Conservation (phyloP, 2,329 filamentous ascomycete species). For the Cordyceps fumosorosea region DNA sequence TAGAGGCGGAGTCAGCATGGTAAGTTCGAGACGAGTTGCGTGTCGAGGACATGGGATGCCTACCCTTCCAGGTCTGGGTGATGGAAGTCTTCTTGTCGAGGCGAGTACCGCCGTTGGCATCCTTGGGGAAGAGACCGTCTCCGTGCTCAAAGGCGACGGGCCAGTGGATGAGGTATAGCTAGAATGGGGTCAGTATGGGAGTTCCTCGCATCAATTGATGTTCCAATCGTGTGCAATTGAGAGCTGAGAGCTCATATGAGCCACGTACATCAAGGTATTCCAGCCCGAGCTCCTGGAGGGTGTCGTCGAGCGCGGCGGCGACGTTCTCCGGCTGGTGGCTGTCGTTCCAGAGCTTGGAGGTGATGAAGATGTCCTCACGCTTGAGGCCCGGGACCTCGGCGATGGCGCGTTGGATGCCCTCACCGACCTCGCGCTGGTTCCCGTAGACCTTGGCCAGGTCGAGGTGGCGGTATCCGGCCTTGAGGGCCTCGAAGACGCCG, state of each 20-base stretch:
- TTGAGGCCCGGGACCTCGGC: conserved; percentile 44
- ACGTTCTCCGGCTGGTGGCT: conserved; percentile 54
- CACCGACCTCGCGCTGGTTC: conserved; percentile 56
- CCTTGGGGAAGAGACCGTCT: conserved; percentile 39
- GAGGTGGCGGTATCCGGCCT: conserved; percentile 59
- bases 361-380: conserved; percentile 53
- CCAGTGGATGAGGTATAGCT: conserved; percentile 60
- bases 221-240: too few relatives aligned
- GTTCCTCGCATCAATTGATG: not conserved
- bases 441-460: conserved; percentile 49
- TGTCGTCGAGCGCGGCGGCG: conserved; percentile 47
- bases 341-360: conserved; percentile 61
- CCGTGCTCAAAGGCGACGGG: conserved; percentile 40
- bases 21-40: not conserved
- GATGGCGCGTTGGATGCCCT: conserved; percentile 44
- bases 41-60: not conserved
- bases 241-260: too few relatives aligned
- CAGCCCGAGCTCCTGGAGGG: conserved; percentile 47
- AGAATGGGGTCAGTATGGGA: not conserved
- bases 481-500: conserved; percentile 58
- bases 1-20: conserved; percentile 9
- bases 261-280: conserved; percentile 48
- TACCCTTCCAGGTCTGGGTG: conserved; percentile 38
- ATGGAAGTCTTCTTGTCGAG: conserved; percentile 39
- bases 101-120: conserved; percentile 29